Conservation (phyloP, 257 asterid genomes). For the Nemophila menziesii region DNA sequence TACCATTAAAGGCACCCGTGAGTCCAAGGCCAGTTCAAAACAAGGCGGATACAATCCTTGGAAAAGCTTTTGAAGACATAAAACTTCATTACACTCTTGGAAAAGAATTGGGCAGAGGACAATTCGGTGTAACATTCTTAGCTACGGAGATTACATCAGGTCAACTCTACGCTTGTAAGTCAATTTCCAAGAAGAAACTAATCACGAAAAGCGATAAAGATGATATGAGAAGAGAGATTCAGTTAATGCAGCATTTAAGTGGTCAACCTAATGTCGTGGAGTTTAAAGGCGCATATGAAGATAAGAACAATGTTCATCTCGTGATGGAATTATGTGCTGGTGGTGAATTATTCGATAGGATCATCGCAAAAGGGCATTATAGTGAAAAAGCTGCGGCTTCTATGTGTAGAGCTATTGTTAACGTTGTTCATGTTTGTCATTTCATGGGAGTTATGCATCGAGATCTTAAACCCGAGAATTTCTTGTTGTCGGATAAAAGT, state of each 20-base stretch:
- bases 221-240: constrained; percentile 73
- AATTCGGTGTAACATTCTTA: constrained; percentile 61
- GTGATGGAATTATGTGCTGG: constrained; percentile 81
- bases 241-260: constrained; percentile 75
- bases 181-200: constrained; percentile 62
- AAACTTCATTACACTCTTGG: constrained; percentile 40
- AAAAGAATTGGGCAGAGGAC: constrained; percentile 64
- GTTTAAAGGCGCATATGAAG: constrained; percentile 74
- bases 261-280: constrained; percentile 76
- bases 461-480: constrained; percentile 77
- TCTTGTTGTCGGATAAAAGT: constrained; percentile 51
- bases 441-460: constrained; percentile 83
- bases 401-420: constrained; percentile 51
- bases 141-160: constrained; percentile 44
- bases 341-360: constrained; percentile 78
- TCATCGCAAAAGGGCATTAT: constrained; percentile 61
- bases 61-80: constrained; percentile 52
- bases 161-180: constrained; percentile 56
- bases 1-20: constrained; percentile 20
- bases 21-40: constrained; percentile 25
- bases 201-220: constrained; percentile 52
- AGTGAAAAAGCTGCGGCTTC: constrained; percentile 66
- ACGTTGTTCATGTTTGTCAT: constrained; percentile 67
- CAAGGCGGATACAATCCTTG: constrained; percentile 43
- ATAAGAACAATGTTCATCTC: constrained; percentile 50